A percentile compares a stretch with the other conserved stretches of the same genome.
These are phyloP conservation scores for Russula sp. DNA, from an alignment of 768 basidiomycete genomes.

Conservation along the genomic window DNA sequence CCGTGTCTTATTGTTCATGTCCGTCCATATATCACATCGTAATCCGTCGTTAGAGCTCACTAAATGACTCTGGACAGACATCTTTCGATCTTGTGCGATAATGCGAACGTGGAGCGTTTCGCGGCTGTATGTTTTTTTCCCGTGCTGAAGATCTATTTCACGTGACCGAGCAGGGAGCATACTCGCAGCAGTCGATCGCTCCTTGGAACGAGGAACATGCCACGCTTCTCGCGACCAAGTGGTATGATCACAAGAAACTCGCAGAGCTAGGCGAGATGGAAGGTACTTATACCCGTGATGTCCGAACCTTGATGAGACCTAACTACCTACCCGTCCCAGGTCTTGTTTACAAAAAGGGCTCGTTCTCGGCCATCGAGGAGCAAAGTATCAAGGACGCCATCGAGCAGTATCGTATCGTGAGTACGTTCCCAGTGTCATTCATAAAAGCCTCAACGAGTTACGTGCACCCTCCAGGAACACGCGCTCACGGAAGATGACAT, in stretches of 20 bases:
- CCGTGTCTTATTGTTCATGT: constrained; percentile 3
- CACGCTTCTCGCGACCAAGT: constrained; percentile 2
- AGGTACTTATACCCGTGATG: neutral
- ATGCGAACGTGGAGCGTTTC: neutral
- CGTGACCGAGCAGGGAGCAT: neutral
- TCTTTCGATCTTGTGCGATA: neutral
- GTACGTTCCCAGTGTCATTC: neutral
- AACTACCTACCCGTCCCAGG: neutral
- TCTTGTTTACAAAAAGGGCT: constrained; percentile 7
- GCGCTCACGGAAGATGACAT: neutral
- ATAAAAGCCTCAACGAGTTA: neutral
- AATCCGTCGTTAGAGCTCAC: neutral
- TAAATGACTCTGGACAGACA: neutral
- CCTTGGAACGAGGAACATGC: neutral
- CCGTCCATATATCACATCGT: neutral
- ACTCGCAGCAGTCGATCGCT: neutral
- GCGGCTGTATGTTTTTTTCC: neutral
- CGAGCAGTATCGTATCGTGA: constrained; percentile 4
- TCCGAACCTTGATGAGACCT: no score
- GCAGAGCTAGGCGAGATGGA: neutral
- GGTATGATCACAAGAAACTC: constrained; percentile 4
- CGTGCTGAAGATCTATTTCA: neutral
- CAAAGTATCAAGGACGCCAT: constrained; percentile 1
- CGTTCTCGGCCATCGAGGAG: neutral
- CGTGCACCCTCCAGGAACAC: neutral